Evolutionary conservation across 331 rosid species (phyloP).

Genomic region (Saraca asoca): DNA sequence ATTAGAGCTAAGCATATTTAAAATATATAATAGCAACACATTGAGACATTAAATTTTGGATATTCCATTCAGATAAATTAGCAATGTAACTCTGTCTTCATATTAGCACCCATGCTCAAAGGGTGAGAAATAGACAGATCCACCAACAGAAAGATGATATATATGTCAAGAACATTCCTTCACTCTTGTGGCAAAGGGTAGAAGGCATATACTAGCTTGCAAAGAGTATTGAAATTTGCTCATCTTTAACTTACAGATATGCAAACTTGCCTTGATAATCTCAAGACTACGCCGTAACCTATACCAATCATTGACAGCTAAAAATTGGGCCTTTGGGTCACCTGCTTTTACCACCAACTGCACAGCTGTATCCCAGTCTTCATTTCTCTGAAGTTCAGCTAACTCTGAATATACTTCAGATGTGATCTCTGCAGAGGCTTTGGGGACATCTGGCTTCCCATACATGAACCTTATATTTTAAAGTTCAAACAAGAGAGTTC

Average conservation of each 20-base stretch:
- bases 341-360: conserved; percentile 86
- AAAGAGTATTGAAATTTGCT: conserved; percentile 2
- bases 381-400: conserved; percentile 62
- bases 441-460: conserved; percentile 96
- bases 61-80: not conserved
- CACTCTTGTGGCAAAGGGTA: conserved; percentile 5
- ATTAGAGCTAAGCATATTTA: conserved; percentile 20
- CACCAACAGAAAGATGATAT: conserved; percentile 13
- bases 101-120: conserved; percentile 17
- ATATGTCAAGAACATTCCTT: conserved; percentile 17
- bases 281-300: conserved; percentile 84
- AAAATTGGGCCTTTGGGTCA: conserved; percentile 67
- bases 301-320: conserved; percentile 84
- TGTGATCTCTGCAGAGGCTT: conserved; percentile 62
- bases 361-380: conserved; percentile 86
- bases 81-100: conserved; percentile 15
- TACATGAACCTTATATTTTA: conserved; percentile 67
- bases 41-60: conserved; percentile 17
- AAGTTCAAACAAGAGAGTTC: conserved; percentile 27
- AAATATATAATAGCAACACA: conserved; percentile 23
- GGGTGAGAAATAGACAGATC: not conserved
- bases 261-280: conserved; percentile 69
- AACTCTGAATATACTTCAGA: conserved; percentile 66
- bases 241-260: conserved; percentile 22
- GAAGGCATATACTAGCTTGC: conserved; percentile 7